Percentiles rank a stretch among this genome's conserved stretches.
phyloP scores from a whole-genome alignment of 129 eudicot genomes.

The sunflower (Helianthus annuus) region DNA sequence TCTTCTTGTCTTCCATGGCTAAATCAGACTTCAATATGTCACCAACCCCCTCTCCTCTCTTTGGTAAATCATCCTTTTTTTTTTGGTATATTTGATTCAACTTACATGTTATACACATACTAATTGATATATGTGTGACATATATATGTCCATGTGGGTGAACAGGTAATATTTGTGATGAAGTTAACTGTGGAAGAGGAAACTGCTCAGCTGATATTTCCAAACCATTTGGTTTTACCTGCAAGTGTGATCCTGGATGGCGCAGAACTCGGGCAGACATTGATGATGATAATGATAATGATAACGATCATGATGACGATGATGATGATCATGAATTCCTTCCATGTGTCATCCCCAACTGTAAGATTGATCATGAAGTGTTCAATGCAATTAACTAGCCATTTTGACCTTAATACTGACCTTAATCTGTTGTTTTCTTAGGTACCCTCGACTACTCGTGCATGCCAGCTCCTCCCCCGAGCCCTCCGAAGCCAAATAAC shows the following conservation, averaged over 20 bases:
- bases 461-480: conserved; percentile 87
- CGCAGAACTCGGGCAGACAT: conserved; percentile 49
- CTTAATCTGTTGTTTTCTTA: conserved; percentile 16
- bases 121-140: background rate
- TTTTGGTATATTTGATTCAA: background rate
- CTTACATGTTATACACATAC: background rate
- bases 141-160: background rate
- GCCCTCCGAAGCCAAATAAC: conserved; percentile 59
- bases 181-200: conserved; percentile 80
- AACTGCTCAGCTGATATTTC: conserved; percentile 46
- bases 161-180: conserved; percentile 50
- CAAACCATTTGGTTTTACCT: conserved; percentile 48
- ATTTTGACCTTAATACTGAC: background rate
- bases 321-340: conserved; percentile 53
- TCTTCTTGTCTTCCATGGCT: conserved; percentile 18
- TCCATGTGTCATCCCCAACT: conserved; percentile 79
- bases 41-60: conserved; percentile 31
- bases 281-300: conserved; percentile 30
- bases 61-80: conserved; percentile 29
- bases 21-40: conserved; percentile 21
- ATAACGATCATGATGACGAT: conserved; percentile 9
- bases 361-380: conserved; percentile 24
- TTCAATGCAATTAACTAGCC: background rate
- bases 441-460: conserved; percentile 83
- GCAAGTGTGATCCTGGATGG: conserved; percentile 75